Percentiles rank a stretch among this genome's conserved stretches.
Conservation (phyloP, 148 eudicot species). For the Camellia sinensis region DNA sequence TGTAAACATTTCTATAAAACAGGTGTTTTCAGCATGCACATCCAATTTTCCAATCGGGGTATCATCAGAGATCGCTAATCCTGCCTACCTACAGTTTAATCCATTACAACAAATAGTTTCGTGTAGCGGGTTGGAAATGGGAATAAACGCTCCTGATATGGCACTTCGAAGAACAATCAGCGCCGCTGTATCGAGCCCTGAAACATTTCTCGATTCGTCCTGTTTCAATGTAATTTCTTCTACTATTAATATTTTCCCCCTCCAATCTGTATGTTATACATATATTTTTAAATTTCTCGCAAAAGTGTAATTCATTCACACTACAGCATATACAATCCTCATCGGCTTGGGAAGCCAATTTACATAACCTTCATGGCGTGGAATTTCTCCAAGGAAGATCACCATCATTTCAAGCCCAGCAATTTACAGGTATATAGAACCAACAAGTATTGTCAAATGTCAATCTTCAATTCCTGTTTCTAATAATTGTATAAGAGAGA, state of each 20-base stretch:
- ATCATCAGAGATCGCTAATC: slow-evolving; percentile 45
- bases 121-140: slow-evolving; percentile 45
- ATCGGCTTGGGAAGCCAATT: slow-evolving; percentile 67
- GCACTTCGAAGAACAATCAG: slow-evolving; percentile 52
- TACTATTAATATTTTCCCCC: background rate
- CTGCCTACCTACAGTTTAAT: slow-evolving; percentile 50
- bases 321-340: slow-evolving; percentile 56
- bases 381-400: slow-evolving; percentile 74
- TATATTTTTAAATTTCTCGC: slow-evolving; percentile 10
- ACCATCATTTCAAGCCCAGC: slow-evolving; percentile 48
- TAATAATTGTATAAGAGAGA: background rate
- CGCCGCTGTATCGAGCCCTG: slow-evolving; percentile 60
- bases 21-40: slow-evolving; percentile 61
- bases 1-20: slow-evolving; percentile 11
- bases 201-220: slow-evolving; percentile 55
- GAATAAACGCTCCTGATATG: slow-evolving; percentile 37
- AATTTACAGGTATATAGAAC: slow-evolving; percentile 63
- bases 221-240: slow-evolving; percentile 59
- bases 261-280: background rate
- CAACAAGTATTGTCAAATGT: background rate
- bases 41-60: slow-evolving; percentile 48
- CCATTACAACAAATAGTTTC: slow-evolving; percentile 47
- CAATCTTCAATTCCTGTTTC: background rate
- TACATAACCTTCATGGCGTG: slow-evolving; percentile 53
- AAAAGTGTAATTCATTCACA: background rate